Base-by-base conservation (phyloP, 352 stramenopile genomes). In the Pythium monospermum region DNA sequence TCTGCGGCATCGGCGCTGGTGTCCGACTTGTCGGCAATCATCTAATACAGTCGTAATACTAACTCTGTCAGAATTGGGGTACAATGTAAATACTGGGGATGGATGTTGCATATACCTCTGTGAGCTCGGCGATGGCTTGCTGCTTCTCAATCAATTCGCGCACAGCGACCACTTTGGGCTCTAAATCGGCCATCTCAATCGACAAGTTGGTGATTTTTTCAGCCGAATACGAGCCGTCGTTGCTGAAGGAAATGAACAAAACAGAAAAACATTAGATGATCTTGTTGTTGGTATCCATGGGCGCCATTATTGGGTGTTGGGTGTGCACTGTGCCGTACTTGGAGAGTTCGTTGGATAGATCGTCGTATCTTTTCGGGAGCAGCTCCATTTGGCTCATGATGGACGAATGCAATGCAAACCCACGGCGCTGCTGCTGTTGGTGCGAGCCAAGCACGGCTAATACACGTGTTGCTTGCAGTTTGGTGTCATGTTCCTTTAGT, bases 91-190 rank as follows among this genome's bases (percentile, higher is more conserved):
- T n/a, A n/a, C n/a, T n/a, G n/a, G n/a, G n/a, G n/a, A n/a, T n/a
- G n/a, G n/a, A n/a, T n/a, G n/a, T 22, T 25, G 25, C 36, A n/a
- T 21, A 23, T 44, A 88, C 68, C 56, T 94, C 74, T 49, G 97
- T 86, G 41, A 98, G 81, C 35, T 88, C 76, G 26, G 79, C 76
- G 22, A 98, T 85, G 22, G 97, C 83, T 11, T 80, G 73, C 37
- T 96, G 69, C 54, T 96, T 95, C 53, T 90, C 87, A 61, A 96
- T 86, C 30, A 92, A 81, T 70, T 91, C 69, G 3, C 73, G 61
- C 51, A 87, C 71, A 4, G 76, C 75, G 30, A 73, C 32, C 35
- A 88, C 71, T 30, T 92, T 84, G 0, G 84, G 77, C 62, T 92
- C 72, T 37, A 88, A 61, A 31, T 94, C 82, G 1, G 75, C 66